Percentiles rank a stretch among this genome's conserved stretches.
These are phyloP conservation scores for Biscogniauxia marginata DNA, from an alignment of 2,329 filamentous ascomycete genomes.

Conservation along the genomic window DNA sequence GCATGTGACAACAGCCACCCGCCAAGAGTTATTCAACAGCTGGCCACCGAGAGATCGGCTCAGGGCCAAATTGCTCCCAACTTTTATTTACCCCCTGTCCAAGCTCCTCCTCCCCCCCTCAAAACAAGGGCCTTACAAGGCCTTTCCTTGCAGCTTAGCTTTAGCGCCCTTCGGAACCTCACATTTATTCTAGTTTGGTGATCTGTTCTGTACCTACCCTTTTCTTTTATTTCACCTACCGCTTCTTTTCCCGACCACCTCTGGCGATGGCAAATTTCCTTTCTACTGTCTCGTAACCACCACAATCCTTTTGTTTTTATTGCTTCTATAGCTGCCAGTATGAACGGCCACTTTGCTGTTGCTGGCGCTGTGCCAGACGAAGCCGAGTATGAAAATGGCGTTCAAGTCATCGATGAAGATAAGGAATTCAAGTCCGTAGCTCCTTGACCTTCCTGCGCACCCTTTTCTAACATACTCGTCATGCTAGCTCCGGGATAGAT, in stretches of 20 bases:
- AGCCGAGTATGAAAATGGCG: slow-evolving; percentile 82
- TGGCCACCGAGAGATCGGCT: not conserved
- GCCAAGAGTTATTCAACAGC: not conserved
- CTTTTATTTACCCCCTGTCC: not conserved
- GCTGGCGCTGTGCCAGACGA: slow-evolving; percentile 65
- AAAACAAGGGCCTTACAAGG: not conserved
- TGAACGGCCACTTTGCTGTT: slow-evolving; percentile 81
- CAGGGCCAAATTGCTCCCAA: not conserved
- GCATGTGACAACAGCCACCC: not conserved
- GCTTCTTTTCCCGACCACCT: not conserved
- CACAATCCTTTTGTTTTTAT: slow-evolving; percentile 8
- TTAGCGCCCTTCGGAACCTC: not conserved
- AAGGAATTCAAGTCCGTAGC: slow-evolving; percentile 88
- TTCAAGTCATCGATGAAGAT: slow-evolving; percentile 94
- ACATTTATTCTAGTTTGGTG: not conserved
- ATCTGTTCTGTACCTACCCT: not conserved
- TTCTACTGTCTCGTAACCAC: slow-evolving; percentile 9
- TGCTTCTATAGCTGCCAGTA: slow-evolving; percentile 30
- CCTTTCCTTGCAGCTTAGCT: not conserved
- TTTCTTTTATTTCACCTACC: not conserved
- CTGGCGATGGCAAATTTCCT: slow-evolving; percentile 13
- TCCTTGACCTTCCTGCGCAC: slow-evolving; percentile 7
- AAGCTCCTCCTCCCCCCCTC: not conserved
- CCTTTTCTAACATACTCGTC: slow-evolving; percentile 14
- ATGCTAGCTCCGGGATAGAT: slow-evolving; percentile 67